phyloP scores from a whole-genome alignment of 1,284 basidiomycete species.

The Trichosporon sp. region DNA sequence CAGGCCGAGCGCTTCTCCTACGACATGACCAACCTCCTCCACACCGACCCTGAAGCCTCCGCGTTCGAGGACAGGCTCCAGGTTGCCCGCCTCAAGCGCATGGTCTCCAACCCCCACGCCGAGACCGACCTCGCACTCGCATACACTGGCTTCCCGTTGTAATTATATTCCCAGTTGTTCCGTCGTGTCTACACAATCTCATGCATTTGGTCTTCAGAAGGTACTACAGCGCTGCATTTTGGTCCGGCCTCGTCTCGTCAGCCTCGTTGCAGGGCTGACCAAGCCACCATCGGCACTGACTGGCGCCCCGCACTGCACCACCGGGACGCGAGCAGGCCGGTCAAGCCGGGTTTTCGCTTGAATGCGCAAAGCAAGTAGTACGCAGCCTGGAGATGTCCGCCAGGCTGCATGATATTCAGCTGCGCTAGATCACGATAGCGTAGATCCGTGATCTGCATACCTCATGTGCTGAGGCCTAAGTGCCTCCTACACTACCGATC shows the following conservation, averaged over 20 bases:
- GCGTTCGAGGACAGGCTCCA: slow-evolving; percentile 21
- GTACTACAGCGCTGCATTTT: not conserved
- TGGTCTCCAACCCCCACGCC: slow-evolving; percentile 11
- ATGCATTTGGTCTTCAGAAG: not conserved
- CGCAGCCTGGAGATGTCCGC: not conserved
- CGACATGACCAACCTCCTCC: slow-evolving; percentile 26
- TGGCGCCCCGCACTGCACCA: not conserved
- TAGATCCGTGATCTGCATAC: no score
- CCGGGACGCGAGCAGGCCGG: not conserved
- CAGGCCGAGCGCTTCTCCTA: slow-evolving; percentile 25
- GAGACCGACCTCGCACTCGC: slow-evolving; percentile 19
- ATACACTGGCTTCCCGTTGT: slow-evolving; percentile 24
- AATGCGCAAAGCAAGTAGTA: no score
- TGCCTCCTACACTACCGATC: no score
- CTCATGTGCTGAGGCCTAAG: no score
- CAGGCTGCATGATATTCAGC: no score
- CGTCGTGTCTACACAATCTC: not conserved
- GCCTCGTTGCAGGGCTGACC: not conserved
- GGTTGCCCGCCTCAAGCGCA: slow-evolving; percentile 18
- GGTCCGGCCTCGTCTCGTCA: not conserved
- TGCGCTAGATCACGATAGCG: no score
- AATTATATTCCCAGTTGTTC: not conserved
- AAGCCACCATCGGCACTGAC: not conserved
- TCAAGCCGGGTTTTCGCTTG: no score
- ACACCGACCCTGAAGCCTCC: slow-evolving; percentile 15